Evolutionary conservation across 441 rosid genomes (phyloP), one percentile per base, ranked within the genome.

Genomic region (Euphorbia schlechtendalii): DNA sequence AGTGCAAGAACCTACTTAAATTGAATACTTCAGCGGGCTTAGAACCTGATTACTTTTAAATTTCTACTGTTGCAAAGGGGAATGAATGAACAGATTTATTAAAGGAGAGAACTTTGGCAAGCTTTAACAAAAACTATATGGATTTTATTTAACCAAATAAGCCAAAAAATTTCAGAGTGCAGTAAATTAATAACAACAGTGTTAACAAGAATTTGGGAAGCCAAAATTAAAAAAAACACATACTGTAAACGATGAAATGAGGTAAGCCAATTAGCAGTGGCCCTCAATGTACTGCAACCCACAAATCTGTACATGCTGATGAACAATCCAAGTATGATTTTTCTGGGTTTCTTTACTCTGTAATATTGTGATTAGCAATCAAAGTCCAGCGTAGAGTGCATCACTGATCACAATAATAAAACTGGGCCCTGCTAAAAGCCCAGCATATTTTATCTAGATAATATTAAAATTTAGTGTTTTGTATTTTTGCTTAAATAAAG

Each of bases 11-110:
- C 83, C 25, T 74, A 94, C 99, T 97, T 61, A 94, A 85, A 80
- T 87, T 94, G 56, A 74, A 82, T 20, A 91, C 99, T 84, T 86
- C 80, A 65, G 92, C 96, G 40, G 96, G 94, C 64, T 79, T 78
- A 74, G 96, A 82, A 71, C 96, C 96, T 3, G 97, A 94, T 52
- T 90, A 67, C 66, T 82, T 88, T 63, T 89, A 96, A 1, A 77
- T 94, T 46, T 94, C 93, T 3, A 91, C 79, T 1, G 96, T 94
- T 22, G 96, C 88, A 69, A 90, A 94, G 54, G 97, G 86, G 64
- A 90, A 63, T 3, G 96, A 81, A 76, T 86, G 87, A 52, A 75
- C 74, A 62, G 75, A 83, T 77, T 97, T 88, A 82, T 73, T 22
- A 52, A 34, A 12, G 52, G 40, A 59, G 57, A 68, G 56, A 17